Conservation (phyloP, 1,139 yeast genomes). For the Sugiyamaella sp. region DNA sequence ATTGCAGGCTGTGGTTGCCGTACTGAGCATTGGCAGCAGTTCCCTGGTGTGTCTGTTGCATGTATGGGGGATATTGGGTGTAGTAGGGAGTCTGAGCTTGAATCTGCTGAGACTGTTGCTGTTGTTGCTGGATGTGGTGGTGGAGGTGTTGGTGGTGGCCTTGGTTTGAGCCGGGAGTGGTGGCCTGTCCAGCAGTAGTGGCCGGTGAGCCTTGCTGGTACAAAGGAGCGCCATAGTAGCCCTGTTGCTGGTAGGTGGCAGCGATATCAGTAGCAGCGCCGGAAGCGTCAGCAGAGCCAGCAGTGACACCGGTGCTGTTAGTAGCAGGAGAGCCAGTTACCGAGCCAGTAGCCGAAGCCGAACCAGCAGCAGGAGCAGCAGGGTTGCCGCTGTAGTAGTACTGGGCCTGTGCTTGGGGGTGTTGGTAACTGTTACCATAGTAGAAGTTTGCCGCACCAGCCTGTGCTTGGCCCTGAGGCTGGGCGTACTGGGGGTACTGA, state of each 20-base stretch:
- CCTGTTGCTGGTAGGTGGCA: constrained; percentile 13
- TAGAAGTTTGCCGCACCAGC: constrained; percentile 16
- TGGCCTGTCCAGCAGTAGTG: constrained; percentile 11
- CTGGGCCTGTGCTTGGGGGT: constrained; percentile 30
- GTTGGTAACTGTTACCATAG: constrained; percentile 22
- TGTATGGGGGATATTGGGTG: constrained; percentile 23
- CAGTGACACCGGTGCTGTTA: constrained; percentile 12
- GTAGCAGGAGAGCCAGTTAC: constrained; percentile 20
- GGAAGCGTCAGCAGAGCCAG: constrained; percentile 9
- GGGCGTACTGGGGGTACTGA: constrained; percentile 22
- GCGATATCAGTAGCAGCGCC: constrained; percentile 11
- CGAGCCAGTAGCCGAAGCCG: constrained; percentile 16
- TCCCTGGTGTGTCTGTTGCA: constrained; percentile 11
- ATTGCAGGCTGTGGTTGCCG: constrained; percentile 13
- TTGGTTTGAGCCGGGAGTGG: constrained; percentile 11
- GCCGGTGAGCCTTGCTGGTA: constrained; percentile 11
- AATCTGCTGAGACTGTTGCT: constrained; percentile 21
- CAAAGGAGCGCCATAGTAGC: constrained; percentile 18
- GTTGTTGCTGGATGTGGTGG: constrained; percentile 22
- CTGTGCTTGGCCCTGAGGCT: constrained; percentile 21
- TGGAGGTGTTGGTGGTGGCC: constrained; percentile 23
- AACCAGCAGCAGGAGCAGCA: constrained; percentile 19
- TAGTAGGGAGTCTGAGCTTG: constrained; percentile 23
- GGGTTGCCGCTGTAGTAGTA: constrained; percentile 20
- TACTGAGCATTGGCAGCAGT: constrained; percentile 10